Base-by-base conservation (phyloP, 2,329 filamentous ascomycete species). In the Penicillium psychrosexuale region DNA sequence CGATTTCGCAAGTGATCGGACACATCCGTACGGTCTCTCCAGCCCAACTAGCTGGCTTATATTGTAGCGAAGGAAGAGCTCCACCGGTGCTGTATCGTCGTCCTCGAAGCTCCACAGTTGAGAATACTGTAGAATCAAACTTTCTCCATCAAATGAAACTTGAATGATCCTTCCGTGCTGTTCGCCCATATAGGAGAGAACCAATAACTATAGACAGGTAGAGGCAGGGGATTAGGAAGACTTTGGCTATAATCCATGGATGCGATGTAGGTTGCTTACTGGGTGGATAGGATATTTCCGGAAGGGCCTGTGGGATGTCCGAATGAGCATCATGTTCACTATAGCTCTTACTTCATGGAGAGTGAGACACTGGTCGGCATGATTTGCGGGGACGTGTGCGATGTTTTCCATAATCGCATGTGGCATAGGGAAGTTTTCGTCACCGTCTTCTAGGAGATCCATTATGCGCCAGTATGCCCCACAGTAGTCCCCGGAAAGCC, bases 21-120 rank as follows among this genome's bases (percentile, higher is more conserved):
- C 33, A n/a, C 33, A 17, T n/a, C 9, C 3, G 15, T 36, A 15
- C 15, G 6, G 3, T n/a, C 33, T 36, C 15, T 17, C 33, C 6
- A 36, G 7, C 7, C 33, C 7, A 36, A 36, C 33, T 36, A 15
- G 15, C 15, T n/a, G 7, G 15, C 54, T 39, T 12, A 56, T 33
- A 24, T 36, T 34, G 28, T 53, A 56, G 30, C 44, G 54, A 42
- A 53, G 8, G 12, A 56, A 56, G 3, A 48, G 44, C 45, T 56
- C 53, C 31, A 57, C 44, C 15, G 55, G 55, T 36, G 57, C 60
- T 39, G 55, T 59, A 22, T 56, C 57, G 15, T 48, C 55, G 36
- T 47, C 42, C 44, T 28, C 48, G 27, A 56, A 56, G 38, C 53
- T 47, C 47, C 43, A 30, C 9, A 30, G 28, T 11, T 30, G 28